Evolutionary conservation across 1,284 basidiomycete species (phyloP), one percentile per base, ranked within the genome.

Genomic region (Tilletia indica): DNA sequence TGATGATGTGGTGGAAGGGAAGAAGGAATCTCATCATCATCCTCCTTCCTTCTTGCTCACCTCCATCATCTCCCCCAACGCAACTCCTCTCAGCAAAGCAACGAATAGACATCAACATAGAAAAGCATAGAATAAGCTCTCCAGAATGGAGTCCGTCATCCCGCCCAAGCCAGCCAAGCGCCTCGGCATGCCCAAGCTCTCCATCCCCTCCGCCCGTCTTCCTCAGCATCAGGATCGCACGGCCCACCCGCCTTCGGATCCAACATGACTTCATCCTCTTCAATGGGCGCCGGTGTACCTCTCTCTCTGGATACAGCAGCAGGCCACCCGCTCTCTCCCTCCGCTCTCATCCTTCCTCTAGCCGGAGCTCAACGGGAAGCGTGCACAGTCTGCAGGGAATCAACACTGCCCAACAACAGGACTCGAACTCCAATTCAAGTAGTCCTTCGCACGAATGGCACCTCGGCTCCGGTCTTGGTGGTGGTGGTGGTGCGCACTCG

Each of bases 111-210:
- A 16, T 45, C 42, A 45, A 14, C 42, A 9, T 45, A 45, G 51
- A 25, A 12, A 19, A 54, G 16, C 8, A 21, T 9, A 25, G 31
- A 8, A n/a, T 1, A 54, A n/a, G 25, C 21, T 25, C 12, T 47
- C 34, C n/a, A 68, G 14, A 16, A 72, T 31, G n/a, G 45, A 21
- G 31, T 83, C 80, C 25, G 70, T 83, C 39, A 83, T 83, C 49
- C 82, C 82, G 1, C 82, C 82, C 25, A 80, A 78, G 70, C 73
- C 78, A 66, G 77, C 77, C 14, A 74, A 75, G 69, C 74, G 77
- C 72, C 73, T 73, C 36, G 80, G 79, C n/a, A 76, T 80, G 77
- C 82, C 82, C n/a, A 83, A 82, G 70, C 77, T 83, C 21, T 69
- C 73, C 42, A 76, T 82, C 36, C 78, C 79, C 25, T 47, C 71